A percentile compares a stretch with the other conserved stretches of the same genome.
Conservation (phyloP, 129 eudicot species). For the Lactuca sativa region DNA sequence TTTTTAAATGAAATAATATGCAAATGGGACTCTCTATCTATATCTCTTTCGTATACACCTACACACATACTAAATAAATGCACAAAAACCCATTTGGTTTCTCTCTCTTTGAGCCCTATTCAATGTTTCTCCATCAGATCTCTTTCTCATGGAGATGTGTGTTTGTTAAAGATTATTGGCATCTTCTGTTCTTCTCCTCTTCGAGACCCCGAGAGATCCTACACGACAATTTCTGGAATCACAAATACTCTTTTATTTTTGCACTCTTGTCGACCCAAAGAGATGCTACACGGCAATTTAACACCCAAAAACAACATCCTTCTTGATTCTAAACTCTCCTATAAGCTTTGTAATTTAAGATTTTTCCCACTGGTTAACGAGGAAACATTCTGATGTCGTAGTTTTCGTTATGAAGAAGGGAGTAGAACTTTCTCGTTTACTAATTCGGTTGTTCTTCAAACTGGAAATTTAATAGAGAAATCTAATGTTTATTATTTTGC, state of each 20-base stretch:
- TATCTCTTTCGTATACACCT: not conserved
- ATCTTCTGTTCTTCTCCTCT: conserved; percentile 9
- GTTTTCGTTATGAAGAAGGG: conserved; percentile 49
- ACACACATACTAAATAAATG: conserved; percentile 10
- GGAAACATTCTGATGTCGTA: conserved; percentile 58
- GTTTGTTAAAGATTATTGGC: conserved; percentile 30
- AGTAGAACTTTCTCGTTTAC: conserved; percentile 47
- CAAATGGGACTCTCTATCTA: conserved; percentile 1
- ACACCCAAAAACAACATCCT: conserved; percentile 66
- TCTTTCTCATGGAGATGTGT: conserved; percentile 39
- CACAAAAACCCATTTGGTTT: conserved; percentile 30
- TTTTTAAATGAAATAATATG: too few species aligned
- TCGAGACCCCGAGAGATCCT: not conserved
- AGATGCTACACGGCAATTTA: conserved; percentile 60
- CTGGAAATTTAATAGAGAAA: conserved; percentile 51
- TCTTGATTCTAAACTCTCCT: conserved; percentile 55
- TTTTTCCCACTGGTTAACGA: conserved; percentile 43
- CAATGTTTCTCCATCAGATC: conserved; percentile 51
- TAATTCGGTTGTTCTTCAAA: conserved; percentile 68
- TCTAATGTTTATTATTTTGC: conserved; percentile 80
- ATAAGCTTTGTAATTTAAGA: conserved; percentile 62
- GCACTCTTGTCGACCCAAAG: conserved; percentile 61
- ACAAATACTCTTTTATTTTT: conserved; percentile 64
- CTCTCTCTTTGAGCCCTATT: conserved; percentile 35
- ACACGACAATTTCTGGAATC: conserved; percentile 45